phyloP scores from a whole-genome alignment of 495 filamentous ascomycete species.

The Aspergillus cavernicola region DNA sequence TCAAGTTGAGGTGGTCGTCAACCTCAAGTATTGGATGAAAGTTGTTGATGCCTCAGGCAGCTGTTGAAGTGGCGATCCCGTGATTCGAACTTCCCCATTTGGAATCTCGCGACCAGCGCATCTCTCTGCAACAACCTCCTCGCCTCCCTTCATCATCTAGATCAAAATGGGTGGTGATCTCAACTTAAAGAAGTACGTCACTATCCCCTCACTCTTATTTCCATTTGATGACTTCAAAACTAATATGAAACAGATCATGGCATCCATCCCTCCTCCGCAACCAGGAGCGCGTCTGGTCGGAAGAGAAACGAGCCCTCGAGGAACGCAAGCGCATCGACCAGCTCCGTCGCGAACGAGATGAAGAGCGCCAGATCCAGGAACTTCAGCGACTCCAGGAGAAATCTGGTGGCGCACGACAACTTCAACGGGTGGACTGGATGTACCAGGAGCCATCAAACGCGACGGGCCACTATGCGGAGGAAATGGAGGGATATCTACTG shows the following conservation, averaged over 20 bases:
- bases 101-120: background rate
- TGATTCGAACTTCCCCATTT: background rate
- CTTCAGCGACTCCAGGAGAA: slow-evolving; percentile 86
- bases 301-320: slow-evolving; percentile 89
- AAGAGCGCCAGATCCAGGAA: slow-evolving; percentile 90
- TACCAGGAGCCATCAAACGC: slow-evolving; percentile 83
- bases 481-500: slow-evolving; percentile 89
- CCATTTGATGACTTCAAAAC: background rate
- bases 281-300: slow-evolving; percentile 77
- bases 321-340: slow-evolving; percentile 90
- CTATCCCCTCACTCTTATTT: background rate
- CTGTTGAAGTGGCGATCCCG: background rate
- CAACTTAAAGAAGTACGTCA: slow-evolving; percentile 79
- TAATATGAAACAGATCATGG: slow-evolving; percentile 59
- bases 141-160: background rate
- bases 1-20: too few species aligned
- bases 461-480: slow-evolving; percentile 77
- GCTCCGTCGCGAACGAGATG: slow-evolving; percentile 83
- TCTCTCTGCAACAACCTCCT: background rate
- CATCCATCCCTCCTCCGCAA: slow-evolving; percentile 82
- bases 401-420: slow-evolving; percentile 70
- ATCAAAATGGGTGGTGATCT: slow-evolving; percentile 81
- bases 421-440: slow-evolving; percentile 94
- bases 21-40: too few species aligned
- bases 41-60: background rate